Evolutionary conservation across 2,329 filamentous ascomycete species (phyloP).

Genomic region (Orbilia quercus): DNA sequence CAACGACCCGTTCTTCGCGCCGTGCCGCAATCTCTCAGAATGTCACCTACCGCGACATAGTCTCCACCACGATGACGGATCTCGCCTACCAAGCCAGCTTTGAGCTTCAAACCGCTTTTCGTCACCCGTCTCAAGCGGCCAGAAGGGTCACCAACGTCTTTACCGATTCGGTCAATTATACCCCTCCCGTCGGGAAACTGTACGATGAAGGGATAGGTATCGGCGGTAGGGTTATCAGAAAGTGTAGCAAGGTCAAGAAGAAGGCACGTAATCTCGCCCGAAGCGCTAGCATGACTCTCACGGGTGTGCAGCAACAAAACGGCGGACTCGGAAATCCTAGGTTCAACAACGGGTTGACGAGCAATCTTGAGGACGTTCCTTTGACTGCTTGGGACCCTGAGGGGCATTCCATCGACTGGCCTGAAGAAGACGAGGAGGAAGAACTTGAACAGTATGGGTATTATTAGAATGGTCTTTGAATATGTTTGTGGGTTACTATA

Average conservation of each 20-base stretch:
- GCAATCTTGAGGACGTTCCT: constrained; percentile 23
- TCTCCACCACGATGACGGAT: constrained; percentile 23
- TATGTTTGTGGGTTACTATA: no score
- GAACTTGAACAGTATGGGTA: no score
- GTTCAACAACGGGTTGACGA: neutral
- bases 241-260: constrained; percentile 8
- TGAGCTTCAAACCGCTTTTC: constrained; percentile 30
- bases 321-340: constrained; percentile 2
- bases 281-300: constrained; percentile 15
- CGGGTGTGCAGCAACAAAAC: constrained; percentile 14
- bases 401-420: constrained; percentile 6
- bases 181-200: constrained; percentile 5
- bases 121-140: constrained; percentile 18
- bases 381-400: neutral
- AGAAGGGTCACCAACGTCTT: constrained; percentile 15
- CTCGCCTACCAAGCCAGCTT: constrained; percentile 31
- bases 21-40: constrained; percentile 34
- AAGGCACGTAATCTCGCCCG: constrained; percentile 8
- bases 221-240: neutral
- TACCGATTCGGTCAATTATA: neutral
- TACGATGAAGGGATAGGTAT: neutral
- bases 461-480: no score
- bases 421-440: constrained; percentile 19
- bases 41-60: constrained; percentile 1
- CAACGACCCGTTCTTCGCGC: constrained; percentile 1